Conservation (phyloP, 83 land plant genomes). For the Picea mariana region DNA sequence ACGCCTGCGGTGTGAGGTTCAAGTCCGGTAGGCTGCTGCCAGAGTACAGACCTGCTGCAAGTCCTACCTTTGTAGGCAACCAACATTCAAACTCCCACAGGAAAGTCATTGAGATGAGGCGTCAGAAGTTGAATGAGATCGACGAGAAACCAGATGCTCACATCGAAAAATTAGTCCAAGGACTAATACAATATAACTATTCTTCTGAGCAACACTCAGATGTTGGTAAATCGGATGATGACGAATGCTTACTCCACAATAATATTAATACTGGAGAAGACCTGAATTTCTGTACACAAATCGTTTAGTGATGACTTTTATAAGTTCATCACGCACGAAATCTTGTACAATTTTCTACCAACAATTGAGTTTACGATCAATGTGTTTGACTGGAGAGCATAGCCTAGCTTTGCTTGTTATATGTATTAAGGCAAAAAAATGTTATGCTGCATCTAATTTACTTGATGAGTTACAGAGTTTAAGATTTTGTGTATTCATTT, state of each 20-base stretch:
- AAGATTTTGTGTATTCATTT: too few species aligned
- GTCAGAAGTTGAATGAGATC: not conserved
- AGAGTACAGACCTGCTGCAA: slow-evolving; percentile 60
- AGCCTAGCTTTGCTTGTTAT: too few species aligned
- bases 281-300: not conserved
- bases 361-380: too few species aligned
- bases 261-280: not conserved
- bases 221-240: not conserved
- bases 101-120: slow-evolving; percentile 14
- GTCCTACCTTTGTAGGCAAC: slow-evolving; percentile 34
- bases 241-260: not conserved
- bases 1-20: slow-evolving; percentile 59
- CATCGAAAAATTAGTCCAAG: not conserved
- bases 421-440: too few species aligned
- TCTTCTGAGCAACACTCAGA: not conserved
- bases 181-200: not conserved
- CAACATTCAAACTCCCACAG: slow-evolving; percentile 17
- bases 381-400: too few species aligned
- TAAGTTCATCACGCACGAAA: too few species aligned
- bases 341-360: too few species aligned
- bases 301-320: too few species aligned
- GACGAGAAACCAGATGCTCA: not conserved
- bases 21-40: slow-evolving; percentile 62
- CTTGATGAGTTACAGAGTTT: too few species aligned
- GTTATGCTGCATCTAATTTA: too few species aligned